These are phyloP conservation scores for Aechmea fasciata DNA, from an alignment of 176 grass and related monocot species.

Conservation along the genomic window DNA sequence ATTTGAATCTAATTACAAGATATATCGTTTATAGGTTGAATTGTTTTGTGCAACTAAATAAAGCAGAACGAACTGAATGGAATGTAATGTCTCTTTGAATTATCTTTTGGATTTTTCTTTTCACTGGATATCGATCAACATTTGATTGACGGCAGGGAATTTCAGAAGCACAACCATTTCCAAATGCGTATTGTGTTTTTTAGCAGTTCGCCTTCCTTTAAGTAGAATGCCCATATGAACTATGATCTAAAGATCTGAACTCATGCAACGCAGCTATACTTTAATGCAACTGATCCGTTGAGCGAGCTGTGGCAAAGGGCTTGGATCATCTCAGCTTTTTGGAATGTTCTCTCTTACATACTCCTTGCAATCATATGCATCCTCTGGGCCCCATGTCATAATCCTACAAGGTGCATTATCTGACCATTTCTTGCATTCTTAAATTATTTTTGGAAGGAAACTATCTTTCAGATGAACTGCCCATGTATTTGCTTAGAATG, in stretches of 20 bases:
- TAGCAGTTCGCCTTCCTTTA: not conserved
- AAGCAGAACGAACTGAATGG: too few relatives aligned
- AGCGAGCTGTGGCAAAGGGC: constrained; percentile 95
- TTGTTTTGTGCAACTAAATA: too few relatives aligned
- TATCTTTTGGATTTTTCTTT: not conserved
- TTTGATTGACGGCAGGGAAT: not conserved
- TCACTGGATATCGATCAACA: not conserved
- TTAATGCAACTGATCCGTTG: constrained; percentile 93
- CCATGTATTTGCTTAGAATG: constrained; percentile 3
- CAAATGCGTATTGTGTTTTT: not conserved
- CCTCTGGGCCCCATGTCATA: constrained; percentile 84
- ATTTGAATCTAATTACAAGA: too few relatives aligned
- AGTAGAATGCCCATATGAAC: not conserved
- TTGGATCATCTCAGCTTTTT: constrained; percentile 94
- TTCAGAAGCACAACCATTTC: not conserved
- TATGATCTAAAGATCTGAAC: constrained; percentile 13
- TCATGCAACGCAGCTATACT: constrained; percentile 76
- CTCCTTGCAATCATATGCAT: constrained; percentile 76
- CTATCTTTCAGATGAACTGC: constrained; percentile 12
- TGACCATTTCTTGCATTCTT: not conserved
- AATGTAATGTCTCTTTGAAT: not conserved
- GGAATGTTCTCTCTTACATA: constrained; percentile 86
- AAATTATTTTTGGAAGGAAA: constrained; percentile 8
- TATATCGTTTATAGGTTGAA: too few relatives aligned
- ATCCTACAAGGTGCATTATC: constrained; percentile 57